phyloP scores from a whole-genome alignment of 306 rosid genomes.

The Rubus idaeus region DNA sequence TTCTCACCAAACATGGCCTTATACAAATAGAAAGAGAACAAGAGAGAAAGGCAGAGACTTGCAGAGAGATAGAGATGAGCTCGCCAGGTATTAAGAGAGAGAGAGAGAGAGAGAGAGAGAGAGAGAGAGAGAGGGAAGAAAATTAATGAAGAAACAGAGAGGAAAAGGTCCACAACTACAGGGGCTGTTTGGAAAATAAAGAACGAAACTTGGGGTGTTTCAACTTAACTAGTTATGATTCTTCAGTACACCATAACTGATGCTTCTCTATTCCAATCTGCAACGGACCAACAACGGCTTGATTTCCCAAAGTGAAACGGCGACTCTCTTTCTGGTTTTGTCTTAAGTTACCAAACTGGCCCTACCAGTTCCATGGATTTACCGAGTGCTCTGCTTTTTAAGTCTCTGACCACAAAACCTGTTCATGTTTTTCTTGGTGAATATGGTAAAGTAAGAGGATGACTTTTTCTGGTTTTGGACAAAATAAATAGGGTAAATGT shows the following conservation, averaged over 20 bases:
- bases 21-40: background rate
- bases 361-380: constrained; percentile 20
- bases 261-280: background rate
- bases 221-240: constrained; percentile 26
- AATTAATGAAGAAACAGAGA: background rate
- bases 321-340: constrained; percentile 6
- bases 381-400: constrained; percentile 1
- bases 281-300: constrained; percentile 70
- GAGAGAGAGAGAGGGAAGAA: too few species aligned
- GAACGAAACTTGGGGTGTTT: constrained; percentile 21
- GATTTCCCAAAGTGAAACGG: constrained; percentile 25
- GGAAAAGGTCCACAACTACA: background rate
- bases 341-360: constrained; percentile 33
- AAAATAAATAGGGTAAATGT: too few species aligned
- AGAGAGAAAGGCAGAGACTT: background rate
- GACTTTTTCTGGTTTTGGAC: background rate
- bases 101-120: background rate
- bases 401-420: constrained; percentile 21
- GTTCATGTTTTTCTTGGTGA: background rate
- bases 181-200: constrained; percentile 36
- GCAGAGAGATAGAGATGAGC: constrained; percentile 8
- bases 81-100: background rate
- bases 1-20: constrained; percentile 62
- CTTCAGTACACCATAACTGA: constrained; percentile 23
- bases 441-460: background rate